These are phyloP conservation scores for Coemansia sp. DNA, from an alignment of 192 early-diverging fungal species.

Conservation along the genomic window DNA sequence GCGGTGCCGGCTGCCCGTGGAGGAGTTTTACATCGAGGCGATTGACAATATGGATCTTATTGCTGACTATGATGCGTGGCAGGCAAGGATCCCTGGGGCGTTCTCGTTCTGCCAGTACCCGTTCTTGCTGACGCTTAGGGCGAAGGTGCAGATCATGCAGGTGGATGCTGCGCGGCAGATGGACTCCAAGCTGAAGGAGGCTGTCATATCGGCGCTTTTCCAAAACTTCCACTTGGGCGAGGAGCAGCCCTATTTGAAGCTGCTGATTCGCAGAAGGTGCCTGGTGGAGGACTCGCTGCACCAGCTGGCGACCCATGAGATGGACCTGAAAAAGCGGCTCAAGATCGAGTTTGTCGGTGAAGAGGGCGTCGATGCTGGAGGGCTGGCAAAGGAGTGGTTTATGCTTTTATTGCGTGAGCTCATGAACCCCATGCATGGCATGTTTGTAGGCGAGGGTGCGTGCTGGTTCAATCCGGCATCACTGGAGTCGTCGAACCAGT, in stretches of 20 bases:
- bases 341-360: constrained; percentile 91
- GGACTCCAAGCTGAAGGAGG: constrained; percentile 70
- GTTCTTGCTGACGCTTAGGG: constrained; percentile 70
- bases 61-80: constrained; percentile 75
- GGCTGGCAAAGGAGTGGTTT: constrained; percentile 97
- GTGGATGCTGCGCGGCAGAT: constrained; percentile 74
- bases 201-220: constrained; percentile 60
- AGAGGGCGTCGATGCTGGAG: constrained; percentile 95
- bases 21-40: constrained; percentile 82
- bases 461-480: constrained; percentile 79
- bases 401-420: constrained; percentile 85
- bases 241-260: constrained; percentile 58
- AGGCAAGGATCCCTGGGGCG: constrained; percentile 48
- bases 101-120: constrained; percentile 86
- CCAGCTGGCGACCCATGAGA: constrained; percentile 71
- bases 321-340: constrained; percentile 88
- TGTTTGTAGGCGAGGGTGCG: constrained; percentile 68
- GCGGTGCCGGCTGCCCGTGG: constrained; percentile 59
- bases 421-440: constrained; percentile 91
- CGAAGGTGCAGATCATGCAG: constrained; percentile 77
- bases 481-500: constrained; percentile 78
- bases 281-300: constrained; percentile 73
- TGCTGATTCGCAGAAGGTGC: constrained; percentile 62
- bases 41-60: constrained; percentile 71
- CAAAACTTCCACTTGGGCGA: constrained; percentile 41